Evolutionary conservation across 495 filamentous ascomycete species (phyloP).

Genomic region (Xanthoparmelia taractica): DNA sequence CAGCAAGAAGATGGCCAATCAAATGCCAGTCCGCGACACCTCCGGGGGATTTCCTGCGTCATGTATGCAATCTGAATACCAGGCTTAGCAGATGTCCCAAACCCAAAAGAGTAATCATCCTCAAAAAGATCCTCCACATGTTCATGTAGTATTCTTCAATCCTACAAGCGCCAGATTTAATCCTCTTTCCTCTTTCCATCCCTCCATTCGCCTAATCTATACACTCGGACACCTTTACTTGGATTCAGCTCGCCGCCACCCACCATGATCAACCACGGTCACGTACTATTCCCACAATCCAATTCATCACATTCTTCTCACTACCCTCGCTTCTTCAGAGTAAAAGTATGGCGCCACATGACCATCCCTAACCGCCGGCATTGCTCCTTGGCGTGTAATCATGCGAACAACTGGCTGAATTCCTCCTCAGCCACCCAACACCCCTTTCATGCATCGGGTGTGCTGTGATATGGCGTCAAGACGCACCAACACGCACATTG

Average conservation of each 20-base stretch:
- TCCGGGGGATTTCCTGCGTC: background rate
- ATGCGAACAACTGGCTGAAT: too few relatives aligned
- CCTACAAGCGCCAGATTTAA: background rate
- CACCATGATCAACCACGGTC: too few relatives aligned
- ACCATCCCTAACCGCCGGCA: background rate
- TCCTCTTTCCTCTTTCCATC: too few relatives aligned
- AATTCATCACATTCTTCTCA: too few relatives aligned
- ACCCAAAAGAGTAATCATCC: background rate
- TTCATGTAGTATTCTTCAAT: background rate
- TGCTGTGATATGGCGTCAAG: background rate
- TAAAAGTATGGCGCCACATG: background rate
- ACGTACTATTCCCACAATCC: too few relatives aligned
- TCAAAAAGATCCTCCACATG: background rate
- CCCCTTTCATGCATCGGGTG: background rate
- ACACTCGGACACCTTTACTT: too few relatives aligned
- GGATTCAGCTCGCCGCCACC: too few relatives aligned
- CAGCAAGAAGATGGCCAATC: background rate
- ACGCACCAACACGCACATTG: background rate
- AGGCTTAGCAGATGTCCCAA: background rate
- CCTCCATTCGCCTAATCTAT: too few relatives aligned
- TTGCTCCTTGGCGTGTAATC: background rate
- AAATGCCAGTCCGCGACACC: background rate
- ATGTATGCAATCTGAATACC: conserved; percentile 4
- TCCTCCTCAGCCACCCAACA: background rate
- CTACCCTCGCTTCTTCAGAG: too few relatives aligned